These are phyloP conservation scores for Cynanchum wilfordii DNA, from an alignment of 257 asterid genomes.

Conservation along the genomic window DNA sequence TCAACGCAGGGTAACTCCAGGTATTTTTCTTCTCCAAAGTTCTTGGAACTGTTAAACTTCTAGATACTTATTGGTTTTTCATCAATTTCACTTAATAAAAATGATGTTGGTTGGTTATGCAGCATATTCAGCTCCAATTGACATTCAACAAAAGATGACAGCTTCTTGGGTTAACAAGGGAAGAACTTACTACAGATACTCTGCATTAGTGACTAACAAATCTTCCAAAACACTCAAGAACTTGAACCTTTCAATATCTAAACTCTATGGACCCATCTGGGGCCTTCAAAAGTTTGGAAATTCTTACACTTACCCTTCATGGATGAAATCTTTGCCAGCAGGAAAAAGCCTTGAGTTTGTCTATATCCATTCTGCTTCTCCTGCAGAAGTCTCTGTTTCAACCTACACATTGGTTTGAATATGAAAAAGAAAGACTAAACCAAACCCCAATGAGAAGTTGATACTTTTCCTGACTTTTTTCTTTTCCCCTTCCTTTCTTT, in stretches of 20 bases:
- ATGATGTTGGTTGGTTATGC: conserved; percentile 16
- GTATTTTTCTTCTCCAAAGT: conserved; percentile 26
- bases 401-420: conserved; percentile 60
- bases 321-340: conserved; percentile 65
- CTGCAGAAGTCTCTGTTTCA: conserved; percentile 69
- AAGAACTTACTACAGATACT: conserved; percentile 71
- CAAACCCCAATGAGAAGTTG: conserved; percentile 10
- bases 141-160: conserved; percentile 51
- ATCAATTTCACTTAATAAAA: neutral
- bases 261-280: conserved; percentile 93
- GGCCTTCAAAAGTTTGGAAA: conserved; percentile 71
- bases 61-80: neutral
- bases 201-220: conserved; percentile 59
- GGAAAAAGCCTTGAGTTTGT: conserved; percentile 91
- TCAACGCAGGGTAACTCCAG: conserved; percentile 48
- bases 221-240: conserved; percentile 70
- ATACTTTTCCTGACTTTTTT: conserved; percentile 23
- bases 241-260: conserved; percentile 54
- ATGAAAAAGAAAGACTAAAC: conserved; percentile 10
- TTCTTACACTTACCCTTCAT: conserved; percentile 72
- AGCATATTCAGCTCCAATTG: conserved; percentile 38
- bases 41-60: neutral
- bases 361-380: conserved; percentile 79
- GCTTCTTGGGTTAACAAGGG: conserved; percentile 67
- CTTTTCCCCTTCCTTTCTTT: too few species aligned